Evolutionary conservation across 495 filamentous ascomycete genomes (phyloP).

Genomic region (Xylaria scruposa): DNA sequence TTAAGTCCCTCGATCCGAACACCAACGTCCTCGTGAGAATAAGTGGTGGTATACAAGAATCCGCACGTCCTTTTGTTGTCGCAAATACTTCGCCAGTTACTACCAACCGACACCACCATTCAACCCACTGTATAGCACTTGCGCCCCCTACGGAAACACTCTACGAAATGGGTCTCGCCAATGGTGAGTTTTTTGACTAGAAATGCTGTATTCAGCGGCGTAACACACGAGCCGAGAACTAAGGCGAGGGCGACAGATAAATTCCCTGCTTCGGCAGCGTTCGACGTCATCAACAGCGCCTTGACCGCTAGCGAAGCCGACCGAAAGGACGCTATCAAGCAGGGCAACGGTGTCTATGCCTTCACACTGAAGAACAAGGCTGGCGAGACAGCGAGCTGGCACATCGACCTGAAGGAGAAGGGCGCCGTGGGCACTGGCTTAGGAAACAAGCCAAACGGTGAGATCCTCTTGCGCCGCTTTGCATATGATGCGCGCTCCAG

Average conservation of each 20-base stretch:
- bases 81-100: constrained; percentile 13
- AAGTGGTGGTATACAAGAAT: constrained; percentile 22
- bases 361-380: constrained; percentile 90
- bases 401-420: constrained; percentile 93
- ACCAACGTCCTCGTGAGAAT: neutral
- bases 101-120: constrained; percentile 12
- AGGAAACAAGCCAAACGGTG: constrained; percentile 82
- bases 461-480: constrained; percentile 39
- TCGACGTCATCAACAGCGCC: constrained; percentile 83
- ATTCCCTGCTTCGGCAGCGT: constrained; percentile 90
- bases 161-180: constrained; percentile 79
- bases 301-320: constrained; percentile 73
- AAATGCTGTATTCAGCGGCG: neutral
- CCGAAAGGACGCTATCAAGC: constrained; percentile 85
- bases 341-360: constrained; percentile 84
- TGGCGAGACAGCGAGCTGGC: constrained; percentile 82
- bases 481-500: constrained; percentile 20
- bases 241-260: constrained; percentile 60
- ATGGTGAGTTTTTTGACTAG: constrained; percentile 58
- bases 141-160: constrained; percentile 25
- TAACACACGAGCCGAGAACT: constrained; percentile 26
- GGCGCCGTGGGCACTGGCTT: constrained; percentile 81
- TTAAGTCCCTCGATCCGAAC: constrained; percentile 28
- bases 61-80: neutral
- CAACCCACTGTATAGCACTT: constrained; percentile 16